Evolutionary conservation across 345 rosid species (phyloP).

Genomic region (Erucastrum elatum): DNA sequence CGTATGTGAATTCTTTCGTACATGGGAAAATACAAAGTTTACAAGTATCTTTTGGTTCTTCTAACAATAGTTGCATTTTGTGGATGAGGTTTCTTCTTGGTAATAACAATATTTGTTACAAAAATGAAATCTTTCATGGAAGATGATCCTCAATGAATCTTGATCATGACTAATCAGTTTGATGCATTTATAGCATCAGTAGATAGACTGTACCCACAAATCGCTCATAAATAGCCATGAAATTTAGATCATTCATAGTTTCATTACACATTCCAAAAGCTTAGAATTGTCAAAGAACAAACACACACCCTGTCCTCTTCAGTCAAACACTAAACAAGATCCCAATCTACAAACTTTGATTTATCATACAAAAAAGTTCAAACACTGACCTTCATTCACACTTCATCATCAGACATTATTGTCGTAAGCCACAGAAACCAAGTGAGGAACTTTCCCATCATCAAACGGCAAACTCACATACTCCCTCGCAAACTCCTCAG

Average conservation of each 20-base stretch:
- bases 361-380: slow-evolving; percentile 29
- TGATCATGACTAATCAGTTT: not conserved
- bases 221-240: not conserved
- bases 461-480: slow-evolving; percentile 80
- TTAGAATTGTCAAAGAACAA: not conserved
- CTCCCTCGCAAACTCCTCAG: slow-evolving; percentile 59
- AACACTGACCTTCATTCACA: slow-evolving; percentile 3
- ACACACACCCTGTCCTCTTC: not conserved
- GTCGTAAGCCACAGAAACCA: slow-evolving; percentile 48
- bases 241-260: not conserved
- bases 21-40: slow-evolving; percentile 9
- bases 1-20: too few species aligned
- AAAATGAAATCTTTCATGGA: not conserved
- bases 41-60: not conserved
- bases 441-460: slow-evolving; percentile 68
- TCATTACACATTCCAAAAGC: not conserved
- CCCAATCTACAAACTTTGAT: slow-evolving; percentile 3
- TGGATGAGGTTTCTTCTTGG: not conserved
- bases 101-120: slow-evolving; percentile 14
- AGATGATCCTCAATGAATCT: not conserved
- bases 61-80: not conserved
- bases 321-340: not conserved
- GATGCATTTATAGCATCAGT: not conserved
- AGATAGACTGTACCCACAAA: not conserved
- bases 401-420: not conserved